A percentile compares a stretch with the other conserved stretches of the same genome.
phyloP scores from a whole-genome alignment of 441 rosid species.

The Populus trichocarpa region DNA sequence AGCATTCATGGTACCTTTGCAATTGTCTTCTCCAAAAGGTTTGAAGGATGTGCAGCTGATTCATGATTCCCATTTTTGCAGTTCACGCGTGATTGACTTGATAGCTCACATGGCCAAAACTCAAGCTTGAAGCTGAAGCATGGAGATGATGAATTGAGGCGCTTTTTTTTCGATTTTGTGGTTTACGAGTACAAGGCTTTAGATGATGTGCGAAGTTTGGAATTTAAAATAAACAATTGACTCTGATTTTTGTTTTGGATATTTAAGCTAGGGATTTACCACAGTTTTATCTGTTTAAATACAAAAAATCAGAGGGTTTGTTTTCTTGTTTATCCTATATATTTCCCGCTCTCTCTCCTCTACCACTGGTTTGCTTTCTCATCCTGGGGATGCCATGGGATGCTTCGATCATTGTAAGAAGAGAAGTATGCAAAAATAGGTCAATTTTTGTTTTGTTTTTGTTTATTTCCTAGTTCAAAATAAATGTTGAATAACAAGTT shows the following conservation, averaged over 20 bases:
- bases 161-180: background rate
- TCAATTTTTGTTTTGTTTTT: too few relatives aligned
- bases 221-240: too few relatives aligned
- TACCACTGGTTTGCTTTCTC: background rate
- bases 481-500: too few relatives aligned
- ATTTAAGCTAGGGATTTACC: background rate
- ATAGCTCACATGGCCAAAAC: slow-evolving; percentile 57
- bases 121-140: slow-evolving; percentile 14
- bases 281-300: background rate
- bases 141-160: too few relatives aligned
- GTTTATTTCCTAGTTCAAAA: too few relatives aligned
- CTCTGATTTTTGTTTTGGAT: background rate
- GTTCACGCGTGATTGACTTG: slow-evolving; percentile 71
- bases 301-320: background rate
- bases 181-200: background rate
- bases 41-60: background rate
- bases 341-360: background rate
- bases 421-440: too few relatives aligned
- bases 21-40: background rate
- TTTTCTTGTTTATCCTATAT: background rate
- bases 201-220: background rate
- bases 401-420: background rate
- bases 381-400: background rate
- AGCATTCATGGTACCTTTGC: background rate
- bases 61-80: slow-evolving; percentile 23